A percentile compares a stretch with the other conserved stretches of the same genome.
These are phyloP conservation scores for Primulina huaijiensis DNA, from an alignment of 257 asterid species.

Conservation along the genomic window DNA sequence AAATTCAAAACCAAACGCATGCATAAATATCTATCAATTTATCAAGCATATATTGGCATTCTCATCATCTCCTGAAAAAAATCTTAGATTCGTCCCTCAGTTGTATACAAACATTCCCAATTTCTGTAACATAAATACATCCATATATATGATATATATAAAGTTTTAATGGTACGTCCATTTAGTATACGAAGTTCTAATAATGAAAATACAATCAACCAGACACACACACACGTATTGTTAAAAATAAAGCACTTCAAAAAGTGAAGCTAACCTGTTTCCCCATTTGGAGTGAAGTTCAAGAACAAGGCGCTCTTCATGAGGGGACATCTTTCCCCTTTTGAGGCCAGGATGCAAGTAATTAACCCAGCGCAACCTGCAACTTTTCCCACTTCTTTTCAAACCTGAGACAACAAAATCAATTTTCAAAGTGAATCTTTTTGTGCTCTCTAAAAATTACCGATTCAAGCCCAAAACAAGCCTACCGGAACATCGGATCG, in stretches of 20 bases:
- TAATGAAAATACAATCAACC: too few species aligned
- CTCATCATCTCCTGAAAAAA: too few species aligned
- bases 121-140: too few species aligned
- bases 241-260: background rate
- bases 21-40: too few species aligned
- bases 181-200: too few species aligned
- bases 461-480: conserved; percentile 57
- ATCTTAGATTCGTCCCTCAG: too few species aligned
- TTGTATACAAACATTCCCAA: too few species aligned
- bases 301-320: conserved; percentile 71
- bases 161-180: background rate
- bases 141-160: background rate
- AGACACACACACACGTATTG: too few species aligned
- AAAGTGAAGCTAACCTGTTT: conserved; percentile 46
- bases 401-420: conserved; percentile 45
- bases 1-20: too few species aligned
- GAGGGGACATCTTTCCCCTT: conserved; percentile 79
- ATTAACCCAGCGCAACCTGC: conserved; percentile 95
- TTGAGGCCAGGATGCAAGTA: conserved; percentile 83
- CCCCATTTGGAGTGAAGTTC: conserved; percentile 87
- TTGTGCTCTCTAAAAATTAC: conserved; percentile 22
- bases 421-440: conserved; percentile 13
- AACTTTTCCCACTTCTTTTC: conserved; percentile 87
- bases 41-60: too few species aligned
- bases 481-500: conserved; percentile 75